Base-by-base conservation (phyloP, 768 basidiomycete species). In the Mycena vitilis region DNA sequence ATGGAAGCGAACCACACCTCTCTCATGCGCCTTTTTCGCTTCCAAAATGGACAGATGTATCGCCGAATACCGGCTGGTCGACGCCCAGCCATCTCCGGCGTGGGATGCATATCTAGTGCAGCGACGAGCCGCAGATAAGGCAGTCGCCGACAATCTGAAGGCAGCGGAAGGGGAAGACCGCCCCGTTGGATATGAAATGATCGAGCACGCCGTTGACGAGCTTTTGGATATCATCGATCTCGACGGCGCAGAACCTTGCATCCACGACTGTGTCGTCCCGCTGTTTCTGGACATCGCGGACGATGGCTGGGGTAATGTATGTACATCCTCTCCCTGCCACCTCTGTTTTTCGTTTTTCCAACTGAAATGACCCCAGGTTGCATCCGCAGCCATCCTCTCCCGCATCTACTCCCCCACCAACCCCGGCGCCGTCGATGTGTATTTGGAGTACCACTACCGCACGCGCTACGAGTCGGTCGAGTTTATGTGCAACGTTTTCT, bases 391-490 rank as follows among this genome's bases (percentile, higher is more conserved):
- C n/a, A 20, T 66, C 37, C 52, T 66, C 15, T 60, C 59, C 23
- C 59, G 59, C 22, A 56, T 66, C 36, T 66, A 66, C 36, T 66
- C 65, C 22, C 65, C 65, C 18, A 66, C 65, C 42, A 55, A 55
- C 6, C 65, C 65, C 53, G 52, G 59, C 1, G 65, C 65, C 45
- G 52, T 66, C 58, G 59, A 66, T 34, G 45, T 66, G 4, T 66
- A 54, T 23, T 44, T 66, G 13, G 65, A 60, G 30, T 61, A 66
- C 53, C 65, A 66, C 45, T 61, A 66, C 53, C 65, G 65, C 37
- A 66, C 65, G 34, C 65, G 65, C 11, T 66, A 66, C 59, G 11
- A n/a, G 2, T 66, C 65, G n/a, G 65, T 66, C 5, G 65, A 66
- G 34, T 66, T 66, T 13, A 36, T 37, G 58, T 66, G 58, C 65